Conservation (phyloP, 345 rosid species). For the Corchorus olitorius region DNA sequence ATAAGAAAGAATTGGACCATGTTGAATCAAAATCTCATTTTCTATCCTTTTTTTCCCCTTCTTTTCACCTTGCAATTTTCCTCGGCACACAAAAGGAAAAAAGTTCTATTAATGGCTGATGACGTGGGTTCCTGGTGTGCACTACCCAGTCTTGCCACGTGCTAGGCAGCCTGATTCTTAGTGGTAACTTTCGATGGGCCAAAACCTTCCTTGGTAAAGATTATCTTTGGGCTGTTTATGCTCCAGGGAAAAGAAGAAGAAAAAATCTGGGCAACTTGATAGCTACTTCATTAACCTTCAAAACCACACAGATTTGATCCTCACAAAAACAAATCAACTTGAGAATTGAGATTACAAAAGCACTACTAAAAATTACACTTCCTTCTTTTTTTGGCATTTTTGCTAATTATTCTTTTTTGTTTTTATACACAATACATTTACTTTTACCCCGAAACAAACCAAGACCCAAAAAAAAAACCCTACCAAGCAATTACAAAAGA, state of each 20-base stretch:
- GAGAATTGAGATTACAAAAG: neutral
- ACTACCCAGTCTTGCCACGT: constrained; percentile 27
- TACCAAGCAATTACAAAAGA: constrained; percentile 14
- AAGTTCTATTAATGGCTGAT: too few species aligned
- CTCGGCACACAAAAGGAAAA: neutral
- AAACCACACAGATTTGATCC: constrained; percentile 44
- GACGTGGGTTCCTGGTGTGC: constrained; percentile 31
- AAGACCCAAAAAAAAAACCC: neutral
- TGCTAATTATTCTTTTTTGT: neutral
- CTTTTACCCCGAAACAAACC: neutral
- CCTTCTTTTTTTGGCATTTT: neutral
- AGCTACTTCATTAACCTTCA: constrained; percentile 26
- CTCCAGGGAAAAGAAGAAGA: constrained; percentile 19
- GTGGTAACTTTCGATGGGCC: constrained; percentile 20
- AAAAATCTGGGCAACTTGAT: constrained; percentile 37
- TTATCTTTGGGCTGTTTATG: constrained; percentile 13
- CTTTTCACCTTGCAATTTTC: neutral
- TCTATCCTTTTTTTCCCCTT: neutral
- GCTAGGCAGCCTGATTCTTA: neutral
- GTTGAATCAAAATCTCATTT: constrained; percentile 14
- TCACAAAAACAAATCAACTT: constrained; percentile 8
- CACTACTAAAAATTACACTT: neutral
- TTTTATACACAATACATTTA: constrained; percentile 7
- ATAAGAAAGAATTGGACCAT: constrained; percentile 28
- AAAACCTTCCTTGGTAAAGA: neutral